Evolutionary conservation across 495 filamentous ascomycete genomes (phyloP), one percentile per base, ranked within the genome.

Genomic region (Neurospora intermedia): DNA sequence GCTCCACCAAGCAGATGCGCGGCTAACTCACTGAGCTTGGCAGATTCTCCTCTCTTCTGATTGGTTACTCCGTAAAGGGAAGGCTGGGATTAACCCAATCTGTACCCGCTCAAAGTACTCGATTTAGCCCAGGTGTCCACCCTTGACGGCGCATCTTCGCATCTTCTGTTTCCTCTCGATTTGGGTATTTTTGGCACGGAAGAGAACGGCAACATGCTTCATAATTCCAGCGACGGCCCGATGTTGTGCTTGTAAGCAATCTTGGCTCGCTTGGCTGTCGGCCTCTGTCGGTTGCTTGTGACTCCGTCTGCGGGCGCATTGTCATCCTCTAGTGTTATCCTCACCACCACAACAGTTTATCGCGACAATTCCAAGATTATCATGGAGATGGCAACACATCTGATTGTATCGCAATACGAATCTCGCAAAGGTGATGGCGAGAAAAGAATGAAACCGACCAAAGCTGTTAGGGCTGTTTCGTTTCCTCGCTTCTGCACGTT

Each of bases 11-110:
- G 54, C 27, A 35, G 54, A 35, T 77, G 77, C 78, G 79, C 78
- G 79, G 76, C 79, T 78, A 80, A 72, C 69, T 71, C 72, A 77
- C 77, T 73, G 74, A 73, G 72, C 74, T 76, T 77, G 77, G 74
- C 69, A 38, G 2, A 18, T 62, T 71, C 74, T 69, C 11, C 2
- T 0, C 31, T 10, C 10, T 4, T 70, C 41, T 72, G 39, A 75
- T 31, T 74, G 73, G 35, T 6, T 38, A 6, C 6, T 38, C 35
- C 35, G 73, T 6, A 62, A 62, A 31, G 27, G 46, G 46, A 54
- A 54, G 13, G 9, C 20, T 31, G 23, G 23, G 54, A 66, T 9
- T 66, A 66, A 27, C 54, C 13, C 54, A 16, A 18, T 35, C 13
- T 62, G 15, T 15, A 66, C 27, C 23, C 54, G 27, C 54, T 18